Evolutionary conservation across 352 stramenopile species (phyloP).

Genomic region (Phytophthora cryptogea): DNA sequence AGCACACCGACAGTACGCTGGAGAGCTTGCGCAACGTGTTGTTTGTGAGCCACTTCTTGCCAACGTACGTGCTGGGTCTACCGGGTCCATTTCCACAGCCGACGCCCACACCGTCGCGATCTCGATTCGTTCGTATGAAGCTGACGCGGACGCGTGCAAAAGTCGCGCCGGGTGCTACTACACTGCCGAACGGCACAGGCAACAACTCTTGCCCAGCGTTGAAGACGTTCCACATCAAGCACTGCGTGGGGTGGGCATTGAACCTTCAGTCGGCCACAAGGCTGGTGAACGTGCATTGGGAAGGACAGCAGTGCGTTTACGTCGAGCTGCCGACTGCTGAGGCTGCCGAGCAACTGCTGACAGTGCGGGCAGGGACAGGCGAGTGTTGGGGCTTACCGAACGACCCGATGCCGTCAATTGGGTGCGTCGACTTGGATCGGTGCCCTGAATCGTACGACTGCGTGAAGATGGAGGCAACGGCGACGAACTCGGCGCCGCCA

Average conservation of each 20-base stretch:
- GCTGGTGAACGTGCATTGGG: constrained; percentile 56
- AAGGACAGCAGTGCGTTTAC: constrained; percentile 54
- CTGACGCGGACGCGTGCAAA: constrained; percentile 53
- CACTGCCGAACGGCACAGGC: constrained; percentile 15
- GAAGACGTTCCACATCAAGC: constrained; percentile 80
- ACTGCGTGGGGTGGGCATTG: constrained; percentile 60
- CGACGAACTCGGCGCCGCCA: constrained; percentile 30
- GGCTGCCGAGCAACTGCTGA: constrained; percentile 44
- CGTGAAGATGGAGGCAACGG: constrained; percentile 31
- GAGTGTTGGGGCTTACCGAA: constrained; percentile 42
- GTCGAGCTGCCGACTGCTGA: constrained; percentile 48
- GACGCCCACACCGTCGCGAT: constrained; percentile 51
- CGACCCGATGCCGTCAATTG: constrained; percentile 68
- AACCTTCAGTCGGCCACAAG: constrained; percentile 45
- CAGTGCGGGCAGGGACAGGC: constrained; percentile 34
- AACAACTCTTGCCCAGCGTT: constrained; percentile 36
- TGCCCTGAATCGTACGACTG: constrained; percentile 35
- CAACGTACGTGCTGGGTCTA: constrained; percentile 46
- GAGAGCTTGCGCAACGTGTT: constrained; percentile 51
- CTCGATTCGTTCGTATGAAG: constrained; percentile 55
- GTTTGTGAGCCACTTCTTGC: constrained; percentile 69
- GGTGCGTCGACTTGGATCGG: constrained; percentile 59
- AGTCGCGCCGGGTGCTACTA: constrained; percentile 11
- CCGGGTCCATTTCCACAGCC: constrained; percentile 51
- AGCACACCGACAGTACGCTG: constrained; percentile 17